Base-by-base conservation (phyloP, 2,329 filamentous ascomycete genomes). In the Paracamarosporium sp. region DNA sequence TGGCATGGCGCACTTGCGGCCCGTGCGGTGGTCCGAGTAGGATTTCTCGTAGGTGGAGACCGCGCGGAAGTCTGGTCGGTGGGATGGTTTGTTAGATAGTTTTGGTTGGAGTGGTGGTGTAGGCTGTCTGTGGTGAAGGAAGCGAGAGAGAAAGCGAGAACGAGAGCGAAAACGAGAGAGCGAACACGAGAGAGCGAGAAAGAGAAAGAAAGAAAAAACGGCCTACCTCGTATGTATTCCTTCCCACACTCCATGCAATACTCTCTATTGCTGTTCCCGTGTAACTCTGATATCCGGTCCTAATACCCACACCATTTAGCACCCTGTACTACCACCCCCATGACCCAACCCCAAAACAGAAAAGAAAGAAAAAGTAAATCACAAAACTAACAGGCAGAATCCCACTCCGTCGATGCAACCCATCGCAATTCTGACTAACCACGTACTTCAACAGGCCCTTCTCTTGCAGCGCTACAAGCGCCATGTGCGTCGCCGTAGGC, bases 391-490 rank as follows among this genome's bases (percentile, higher is more conserved):
- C 48, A 22, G 25, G 25, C n/a, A 30, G 4, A 41, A 51, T 41
- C 9, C 48, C 48, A 41, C 48, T 51, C 28, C 48, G 20, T 6
- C 48, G 48, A 41, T 51, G 36, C 35, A 51, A 43, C 35, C 48
- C 48, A 41, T 51, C 48, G 31, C 48, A 51, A 22, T 51, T 51
- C 27, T 51, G 48, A n/a, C 48, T 51, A 22, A 51, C 35, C 17
- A 51, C 48, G 22, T 41, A 40, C 36, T 51, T 51, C 36, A 51
- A 22, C 12, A 43, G 9, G 12, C 48, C 48, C n/a, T 17, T 31
- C 25, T 41, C 36, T 24, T 41, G 48, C 25, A 51, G 40, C 12
- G 25, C 48, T n/a, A 51, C 48, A n/a, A 51, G 35, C 27, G 48
- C 36, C 48, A 51, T 51, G 28, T 51, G 48, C 17, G 48, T 41